A percentile compares a stretch with the other conserved stretches of the same genome.
phyloP scores from a whole-genome alignment of 805 yeast species.

The Pichia deserticola region DNA sequence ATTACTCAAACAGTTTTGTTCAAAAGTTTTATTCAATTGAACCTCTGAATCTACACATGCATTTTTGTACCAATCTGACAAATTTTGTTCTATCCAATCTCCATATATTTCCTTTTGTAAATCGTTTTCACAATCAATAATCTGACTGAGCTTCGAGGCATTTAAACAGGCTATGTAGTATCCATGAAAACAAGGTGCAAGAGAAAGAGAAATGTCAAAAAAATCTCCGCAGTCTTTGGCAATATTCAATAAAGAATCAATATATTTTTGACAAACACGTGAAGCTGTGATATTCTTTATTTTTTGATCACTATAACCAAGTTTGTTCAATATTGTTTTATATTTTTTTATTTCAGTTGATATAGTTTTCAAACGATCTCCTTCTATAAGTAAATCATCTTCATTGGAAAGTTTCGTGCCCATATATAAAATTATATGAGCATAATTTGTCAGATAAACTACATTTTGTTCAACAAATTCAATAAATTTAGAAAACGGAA shows the following conservation, averaged over 20 bases:
- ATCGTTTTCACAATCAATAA: background rate
- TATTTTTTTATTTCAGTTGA: conserved; percentile 52
- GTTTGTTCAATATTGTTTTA: conserved; percentile 35
- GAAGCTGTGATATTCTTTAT: conserved; percentile 42
- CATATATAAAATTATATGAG: conserved; percentile 56
- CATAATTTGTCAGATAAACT: conserved; percentile 61
- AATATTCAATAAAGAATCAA: conserved; percentile 49
- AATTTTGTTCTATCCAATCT: conserved; percentile 4
- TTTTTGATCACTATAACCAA: conserved; percentile 35
- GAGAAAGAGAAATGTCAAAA: conserved; percentile 5
- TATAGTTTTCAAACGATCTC: conserved; percentile 43
- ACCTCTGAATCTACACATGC: conserved; percentile 2
- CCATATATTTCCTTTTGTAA: background rate
- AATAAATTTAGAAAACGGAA: conserved; percentile 44
- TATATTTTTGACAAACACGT: conserved; percentile 52
- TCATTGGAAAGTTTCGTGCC: conserved; percentile 54
- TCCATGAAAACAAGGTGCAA: conserved; percentile 11
- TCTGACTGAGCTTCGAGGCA: background rate
- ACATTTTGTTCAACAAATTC: conserved; percentile 52
- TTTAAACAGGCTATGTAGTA: conserved; percentile 1
- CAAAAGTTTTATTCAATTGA: background rate
- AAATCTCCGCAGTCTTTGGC: conserved; percentile 27
- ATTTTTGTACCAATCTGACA: background rate
- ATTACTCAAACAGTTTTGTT: background rate
- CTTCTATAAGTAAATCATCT: conserved; percentile 42